Base-by-base conservation (phyloP, 192 early-diverging fungal species). In the Dispira simplex region DNA sequence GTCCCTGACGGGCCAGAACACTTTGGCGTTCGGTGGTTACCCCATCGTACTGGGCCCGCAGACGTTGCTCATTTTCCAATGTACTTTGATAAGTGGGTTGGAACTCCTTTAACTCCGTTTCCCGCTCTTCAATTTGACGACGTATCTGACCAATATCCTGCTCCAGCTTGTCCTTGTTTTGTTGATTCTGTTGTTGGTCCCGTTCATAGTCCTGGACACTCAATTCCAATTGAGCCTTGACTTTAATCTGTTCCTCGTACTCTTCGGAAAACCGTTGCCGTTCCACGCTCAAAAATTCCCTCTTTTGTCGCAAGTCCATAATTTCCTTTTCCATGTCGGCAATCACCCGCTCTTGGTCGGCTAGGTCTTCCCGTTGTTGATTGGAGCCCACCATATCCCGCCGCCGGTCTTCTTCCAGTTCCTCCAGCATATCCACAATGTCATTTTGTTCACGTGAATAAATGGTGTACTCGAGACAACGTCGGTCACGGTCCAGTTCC, bases 401-500 rank as follows among this genome's bases (percentile, higher is more conserved):
- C 47, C 76, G 68, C 44, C 80, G 73, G 44, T 75, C 67, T 45
- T 81, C 67, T 52, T 74, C 67, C 23, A 82, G 76, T 43, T 88
- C 85, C 52, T 90, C 88, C 20, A 97, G 68, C 60, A 83, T 83
- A 62, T 86, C 79, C n/a, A 79, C 79, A 0, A 90, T 77, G 57
- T 93, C 89, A 44, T 82, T 75, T 64, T 91, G 90, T 74, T 99
- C 94, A 11, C 88, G 79, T 53, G 81, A 83, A 72, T 90, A 93
- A 32, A 99, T 90, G n/a, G 90, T 84, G 70, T 96, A 95, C 67
- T 97, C 93, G 9, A 97, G 74, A 26, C 84, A 87, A 28, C 93
- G 76, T 43, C 92, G 79, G 63, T 95, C 90, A 45, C 81, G 77
- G 66, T 99, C 94, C 64, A 86, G 74, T 12, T 84, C 75, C 60